Evolutionary conservation across 1,139 yeast species (phyloP).

Genomic region (Yamadazyma sp.): DNA sequence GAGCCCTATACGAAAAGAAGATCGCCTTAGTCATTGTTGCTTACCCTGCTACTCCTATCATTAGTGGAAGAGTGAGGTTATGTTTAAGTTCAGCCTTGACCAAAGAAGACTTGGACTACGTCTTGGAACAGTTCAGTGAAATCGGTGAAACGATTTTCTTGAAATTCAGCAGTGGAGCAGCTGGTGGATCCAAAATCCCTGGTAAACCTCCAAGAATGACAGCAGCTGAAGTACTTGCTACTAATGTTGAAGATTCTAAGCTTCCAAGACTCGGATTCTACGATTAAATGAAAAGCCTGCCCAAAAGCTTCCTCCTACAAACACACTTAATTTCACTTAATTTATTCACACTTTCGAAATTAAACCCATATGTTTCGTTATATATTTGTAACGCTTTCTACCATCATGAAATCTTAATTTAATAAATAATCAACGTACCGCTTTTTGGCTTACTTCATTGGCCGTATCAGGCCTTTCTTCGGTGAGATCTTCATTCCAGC

Average conservation of each 20-base stretch:
- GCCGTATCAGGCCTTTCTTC: too few relatives aligned
- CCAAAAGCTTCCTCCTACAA: not conserved
- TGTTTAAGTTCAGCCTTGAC: constrained; percentile 92
- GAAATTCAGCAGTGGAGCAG: constrained; percentile 76
- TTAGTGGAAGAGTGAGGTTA: constrained; percentile 85
- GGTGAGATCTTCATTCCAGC: too few relatives aligned
- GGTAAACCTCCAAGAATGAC: constrained; percentile 75
- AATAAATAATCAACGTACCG: not conserved
- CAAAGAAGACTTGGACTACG: constrained; percentile 86
- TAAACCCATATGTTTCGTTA: not conserved
- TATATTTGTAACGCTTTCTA: constrained; percentile 1
- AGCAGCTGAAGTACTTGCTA: constrained; percentile 71
- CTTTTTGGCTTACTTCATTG: too few relatives aligned
- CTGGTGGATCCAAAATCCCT: constrained; percentile 60
- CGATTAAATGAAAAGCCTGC: not conserved
- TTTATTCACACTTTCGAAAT: not conserved
- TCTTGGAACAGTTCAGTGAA: constrained; percentile 70
- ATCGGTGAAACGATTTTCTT: constrained; percentile 77
- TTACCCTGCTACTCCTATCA: constrained; percentile 95
- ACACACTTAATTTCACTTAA: not conserved
- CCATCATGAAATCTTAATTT: constrained; percentile 3
- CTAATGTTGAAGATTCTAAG: constrained; percentile 72
- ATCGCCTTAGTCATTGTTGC: constrained; percentile 97
- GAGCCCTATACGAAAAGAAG: constrained; percentile 73
- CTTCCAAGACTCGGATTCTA: constrained; percentile 16